Percentiles rank a stretch among this genome's conserved stretches.
Evolutionary conservation across 179 eudicot species (phyloP).

Genomic region (Gypsophila paniculata): DNA sequence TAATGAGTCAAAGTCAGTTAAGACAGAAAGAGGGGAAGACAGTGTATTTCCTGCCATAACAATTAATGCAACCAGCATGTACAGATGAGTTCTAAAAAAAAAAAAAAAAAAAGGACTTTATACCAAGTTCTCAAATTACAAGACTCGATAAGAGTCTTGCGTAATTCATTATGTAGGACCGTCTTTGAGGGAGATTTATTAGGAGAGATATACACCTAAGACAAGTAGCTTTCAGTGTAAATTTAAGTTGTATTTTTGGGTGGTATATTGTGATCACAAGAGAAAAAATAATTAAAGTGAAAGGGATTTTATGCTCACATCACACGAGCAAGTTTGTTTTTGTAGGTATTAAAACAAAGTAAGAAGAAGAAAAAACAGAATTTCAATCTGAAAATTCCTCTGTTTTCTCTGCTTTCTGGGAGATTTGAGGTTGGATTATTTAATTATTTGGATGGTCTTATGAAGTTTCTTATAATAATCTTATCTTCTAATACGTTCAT

Average conservation of each 20-base stretch:
- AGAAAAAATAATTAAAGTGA: too few species aligned
- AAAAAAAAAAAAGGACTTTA: too few species aligned
- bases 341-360: constrained; percentile 10
- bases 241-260: constrained; percentile 2
- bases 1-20: constrained; percentile 21
- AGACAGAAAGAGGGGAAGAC: constrained; percentile 9
- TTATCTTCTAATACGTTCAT: too few species aligned
- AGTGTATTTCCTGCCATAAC: constrained; percentile 12
- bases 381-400: constrained; percentile 14
- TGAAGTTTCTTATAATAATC: neutral
- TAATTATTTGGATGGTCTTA: neutral
- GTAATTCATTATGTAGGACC: too few species aligned
- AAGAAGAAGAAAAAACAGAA: constrained; percentile 12
- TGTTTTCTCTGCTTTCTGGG: constrained; percentile 21
- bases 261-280: neutral
- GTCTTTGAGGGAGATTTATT: too few species aligned
- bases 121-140: too few species aligned
- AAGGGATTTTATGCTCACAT: neutral
- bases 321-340: constrained; percentile 29
- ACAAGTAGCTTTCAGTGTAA: constrained; percentile 7
- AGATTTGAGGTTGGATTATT: constrained; percentile 21
- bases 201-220: neutral
- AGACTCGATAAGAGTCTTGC: too few species aligned
- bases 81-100: neutral
- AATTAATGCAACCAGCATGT: constrained; percentile 23